Evolutionary conservation across 2,329 filamentous ascomycete genomes (phyloP).

Genomic region (Penicillium hordei): DNA sequence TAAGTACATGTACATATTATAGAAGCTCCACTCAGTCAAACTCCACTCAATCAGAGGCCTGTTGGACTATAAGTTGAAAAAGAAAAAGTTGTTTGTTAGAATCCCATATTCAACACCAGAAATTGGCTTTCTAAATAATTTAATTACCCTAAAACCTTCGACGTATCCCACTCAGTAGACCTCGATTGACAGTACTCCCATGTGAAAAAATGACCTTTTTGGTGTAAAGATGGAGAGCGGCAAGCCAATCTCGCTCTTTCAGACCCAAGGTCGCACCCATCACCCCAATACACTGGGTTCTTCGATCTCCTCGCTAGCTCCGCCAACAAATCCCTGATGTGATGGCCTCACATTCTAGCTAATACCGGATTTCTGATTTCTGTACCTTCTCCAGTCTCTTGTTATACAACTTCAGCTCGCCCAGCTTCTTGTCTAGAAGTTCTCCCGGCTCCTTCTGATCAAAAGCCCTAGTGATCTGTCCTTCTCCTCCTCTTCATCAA

Average conservation of each 20-base stretch:
- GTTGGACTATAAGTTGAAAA: neutral
- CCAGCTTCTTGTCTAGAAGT: neutral
- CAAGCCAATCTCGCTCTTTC: neutral
- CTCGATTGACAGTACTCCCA: neutral
- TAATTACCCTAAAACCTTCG: neutral
- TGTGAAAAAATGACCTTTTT: neutral
- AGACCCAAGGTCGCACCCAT: neutral
- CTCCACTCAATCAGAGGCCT: neutral
- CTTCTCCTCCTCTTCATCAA: neutral
- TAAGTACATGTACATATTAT: neutral
- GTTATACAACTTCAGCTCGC: neutral
- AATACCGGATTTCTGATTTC: neutral
- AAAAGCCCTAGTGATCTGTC: neutral
- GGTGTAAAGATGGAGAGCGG: neutral
- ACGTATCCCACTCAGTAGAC: neutral
- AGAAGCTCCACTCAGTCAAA: neutral
- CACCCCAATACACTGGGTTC: neutral
- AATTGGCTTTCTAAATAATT: neutral
- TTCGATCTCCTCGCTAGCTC: neutral
- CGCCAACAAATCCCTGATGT: neutral
- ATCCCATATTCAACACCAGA: neutral
- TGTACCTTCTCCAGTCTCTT: neutral
- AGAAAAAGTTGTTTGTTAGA: neutral
- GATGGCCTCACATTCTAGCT: neutral
- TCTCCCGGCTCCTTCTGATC: neutral